Conservation (phyloP, 345 rosid genomes). For the Garcia nutans region DNA sequence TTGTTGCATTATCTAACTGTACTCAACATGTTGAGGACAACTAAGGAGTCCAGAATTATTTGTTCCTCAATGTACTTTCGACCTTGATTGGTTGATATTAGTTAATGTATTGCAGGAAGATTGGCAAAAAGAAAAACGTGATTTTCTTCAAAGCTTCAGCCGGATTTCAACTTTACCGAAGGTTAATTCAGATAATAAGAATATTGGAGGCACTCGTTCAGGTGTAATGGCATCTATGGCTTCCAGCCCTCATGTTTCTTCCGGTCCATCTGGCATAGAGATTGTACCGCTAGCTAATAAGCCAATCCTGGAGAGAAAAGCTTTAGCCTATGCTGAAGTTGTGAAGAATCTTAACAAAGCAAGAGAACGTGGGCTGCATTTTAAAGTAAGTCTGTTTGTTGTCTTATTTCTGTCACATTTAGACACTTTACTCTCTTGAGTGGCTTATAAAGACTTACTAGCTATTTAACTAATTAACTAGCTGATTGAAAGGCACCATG, state of each 20-base stretch:
- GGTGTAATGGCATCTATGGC: slow-evolving; percentile 55
- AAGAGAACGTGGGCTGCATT: slow-evolving; percentile 72
- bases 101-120: slow-evolving; percentile 59
- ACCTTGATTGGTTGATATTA: slow-evolving; percentile 15
- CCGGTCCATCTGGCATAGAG: slow-evolving; percentile 54
- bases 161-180: slow-evolving; percentile 80
- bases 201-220: slow-evolving; percentile 41
- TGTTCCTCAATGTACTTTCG: neutral
- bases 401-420: neutral
- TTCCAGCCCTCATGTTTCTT: slow-evolving; percentile 62
- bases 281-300: slow-evolving; percentile 59
- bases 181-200: slow-evolving; percentile 52
- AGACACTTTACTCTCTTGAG: neutral
- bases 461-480: neutral
- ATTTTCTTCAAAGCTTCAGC: slow-evolving; percentile 91
- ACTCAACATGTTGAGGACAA: slow-evolving; percentile 8
- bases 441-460: neutral
- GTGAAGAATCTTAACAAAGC: slow-evolving; percentile 78
- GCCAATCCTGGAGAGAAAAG: slow-evolving; percentile 73
- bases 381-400: slow-evolving; percentile 53
- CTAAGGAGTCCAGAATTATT: slow-evolving; percentile 7
- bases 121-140: slow-evolving; percentile 93
- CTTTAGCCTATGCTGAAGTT: slow-evolving; percentile 72
- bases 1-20: neutral
- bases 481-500: slow-evolving; percentile 1